phyloP scores from a whole-genome alignment of 176 grass and related monocot species.

The Chrysopogon serrulatus region DNA sequence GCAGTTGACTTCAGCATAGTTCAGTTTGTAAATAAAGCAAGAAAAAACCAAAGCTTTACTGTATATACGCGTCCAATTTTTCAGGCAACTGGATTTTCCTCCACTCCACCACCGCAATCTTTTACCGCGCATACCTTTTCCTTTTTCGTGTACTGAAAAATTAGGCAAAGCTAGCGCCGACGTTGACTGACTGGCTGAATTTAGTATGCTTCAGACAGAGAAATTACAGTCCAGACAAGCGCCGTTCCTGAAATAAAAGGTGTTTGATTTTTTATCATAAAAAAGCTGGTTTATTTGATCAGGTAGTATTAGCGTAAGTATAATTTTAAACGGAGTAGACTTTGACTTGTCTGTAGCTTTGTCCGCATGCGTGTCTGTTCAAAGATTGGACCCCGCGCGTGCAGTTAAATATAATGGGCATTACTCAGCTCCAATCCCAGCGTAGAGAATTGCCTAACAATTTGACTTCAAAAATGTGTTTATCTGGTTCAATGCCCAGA shows the following conservation, averaged over 20 bases:
- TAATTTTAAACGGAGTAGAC: background rate
- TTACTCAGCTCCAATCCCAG: background rate
- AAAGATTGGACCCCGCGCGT: background rate
- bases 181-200: background rate
- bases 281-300: background rate
- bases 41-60: background rate
- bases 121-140: background rate
- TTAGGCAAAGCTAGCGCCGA: background rate
- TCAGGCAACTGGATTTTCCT: background rate
- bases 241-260: background rate
- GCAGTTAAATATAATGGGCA: background rate
- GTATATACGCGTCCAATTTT: background rate
- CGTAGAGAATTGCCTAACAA: slow-evolving; percentile 2
- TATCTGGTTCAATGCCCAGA: background rate
- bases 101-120: slow-evolving; percentile 17
- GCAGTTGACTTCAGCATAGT: background rate
- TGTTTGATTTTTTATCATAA: too few species aligned
- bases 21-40: background rate
- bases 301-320: background rate
- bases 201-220: background rate
- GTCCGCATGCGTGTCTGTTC: background rate
- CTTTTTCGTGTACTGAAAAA: background rate
- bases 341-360: background rate
- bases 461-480: background rate
- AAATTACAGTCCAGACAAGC: background rate